phyloP scores from a whole-genome alignment of 441 rosid species.

The Raphanus hybrid region DNA sequence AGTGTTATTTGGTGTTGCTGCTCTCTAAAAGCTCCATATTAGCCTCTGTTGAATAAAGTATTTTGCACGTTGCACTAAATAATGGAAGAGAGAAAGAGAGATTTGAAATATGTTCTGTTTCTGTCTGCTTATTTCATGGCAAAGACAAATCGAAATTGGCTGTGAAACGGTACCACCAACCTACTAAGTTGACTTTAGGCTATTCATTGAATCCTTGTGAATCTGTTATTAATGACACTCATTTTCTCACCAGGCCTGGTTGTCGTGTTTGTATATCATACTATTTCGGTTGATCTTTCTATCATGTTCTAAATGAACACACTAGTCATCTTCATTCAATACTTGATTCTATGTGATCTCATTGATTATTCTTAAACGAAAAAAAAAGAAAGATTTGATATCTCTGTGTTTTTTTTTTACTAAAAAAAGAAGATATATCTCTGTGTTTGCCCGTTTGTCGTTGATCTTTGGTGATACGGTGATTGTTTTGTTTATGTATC shows the following conservation, averaged over 20 bases:
- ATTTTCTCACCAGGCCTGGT: slow-evolving; percentile 5
- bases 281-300: slow-evolving; percentile 9
- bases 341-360: background rate
- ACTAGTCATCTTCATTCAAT: slow-evolving; percentile 1
- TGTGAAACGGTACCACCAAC: slow-evolving; percentile 38
- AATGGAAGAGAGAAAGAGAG: slow-evolving; percentile 33
- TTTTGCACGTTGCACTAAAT: slow-evolving; percentile 27
- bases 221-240: background rate
- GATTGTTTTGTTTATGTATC: background rate
- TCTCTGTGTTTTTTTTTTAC: background rate
- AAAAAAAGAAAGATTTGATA: background rate
- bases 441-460: slow-evolving; percentile 3
- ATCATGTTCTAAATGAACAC: background rate
- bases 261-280: slow-evolving; percentile 6
- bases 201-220: slow-evolving; percentile 35
- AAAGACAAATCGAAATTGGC: slow-evolving; percentile 36
- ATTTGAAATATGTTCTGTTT: slow-evolving; percentile 8
- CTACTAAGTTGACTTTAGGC: slow-evolving; percentile 37
- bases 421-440: too few species aligned
- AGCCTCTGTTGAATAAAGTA: too few species aligned
- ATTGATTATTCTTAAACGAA: background rate
- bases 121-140: slow-evolving; percentile 39
- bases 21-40: too few species aligned
- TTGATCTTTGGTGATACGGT: background rate
- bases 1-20: too few species aligned